Percentiles rank a stretch among this genome's conserved stretches.
Conservation (phyloP, 805 yeast genomes). For the Yueomyces sinensis region DNA sequence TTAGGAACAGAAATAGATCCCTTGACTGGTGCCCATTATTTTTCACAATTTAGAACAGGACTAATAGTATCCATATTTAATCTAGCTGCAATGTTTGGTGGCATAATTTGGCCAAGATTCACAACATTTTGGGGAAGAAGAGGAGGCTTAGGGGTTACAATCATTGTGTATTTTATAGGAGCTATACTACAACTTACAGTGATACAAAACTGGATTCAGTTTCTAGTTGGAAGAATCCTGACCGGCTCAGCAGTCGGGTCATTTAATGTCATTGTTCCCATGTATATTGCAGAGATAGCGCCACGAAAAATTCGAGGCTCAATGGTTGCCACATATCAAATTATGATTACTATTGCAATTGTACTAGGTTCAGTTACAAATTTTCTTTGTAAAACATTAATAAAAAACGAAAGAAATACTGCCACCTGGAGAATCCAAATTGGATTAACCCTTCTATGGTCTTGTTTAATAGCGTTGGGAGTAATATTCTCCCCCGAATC, state of each 20-base stretch:
- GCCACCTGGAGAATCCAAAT: slow-evolving; percentile 63
- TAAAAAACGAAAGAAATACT: slow-evolving; percentile 21
- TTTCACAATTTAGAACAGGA: slow-evolving; percentile 32
- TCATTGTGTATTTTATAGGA: slow-evolving; percentile 47
- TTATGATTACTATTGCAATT: slow-evolving; percentile 52
- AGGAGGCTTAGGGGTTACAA: slow-evolving; percentile 38
- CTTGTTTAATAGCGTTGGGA: slow-evolving; percentile 38
- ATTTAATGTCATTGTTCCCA: slow-evolving; percentile 58
- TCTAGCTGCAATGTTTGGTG: slow-evolving; percentile 62
- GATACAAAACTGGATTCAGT: slow-evolving; percentile 42
- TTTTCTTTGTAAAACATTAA: slow-evolving; percentile 33
- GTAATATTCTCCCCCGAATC: slow-evolving; percentile 56
- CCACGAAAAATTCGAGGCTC: slow-evolving; percentile 58
- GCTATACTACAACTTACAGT: slow-evolving; percentile 45
- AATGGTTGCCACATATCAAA: slow-evolving; percentile 49
- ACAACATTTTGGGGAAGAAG: slow-evolving; percentile 54
- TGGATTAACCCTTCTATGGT: slow-evolving; percentile 32
- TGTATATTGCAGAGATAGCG: slow-evolving; percentile 54
- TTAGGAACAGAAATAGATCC: slow-evolving; percentile 33
- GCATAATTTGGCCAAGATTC: slow-evolving; percentile 41
- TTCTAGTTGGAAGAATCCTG: slow-evolving; percentile 49
- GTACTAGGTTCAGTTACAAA: slow-evolving; percentile 52
- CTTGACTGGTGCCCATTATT: slow-evolving; percentile 17
- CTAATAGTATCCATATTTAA: slow-evolving; percentile 44
- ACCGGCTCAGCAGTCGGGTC: slow-evolving; percentile 69